Base-by-base conservation (phyloP, 768 basidiomycete species). In the Agrocybe pediades region DNA sequence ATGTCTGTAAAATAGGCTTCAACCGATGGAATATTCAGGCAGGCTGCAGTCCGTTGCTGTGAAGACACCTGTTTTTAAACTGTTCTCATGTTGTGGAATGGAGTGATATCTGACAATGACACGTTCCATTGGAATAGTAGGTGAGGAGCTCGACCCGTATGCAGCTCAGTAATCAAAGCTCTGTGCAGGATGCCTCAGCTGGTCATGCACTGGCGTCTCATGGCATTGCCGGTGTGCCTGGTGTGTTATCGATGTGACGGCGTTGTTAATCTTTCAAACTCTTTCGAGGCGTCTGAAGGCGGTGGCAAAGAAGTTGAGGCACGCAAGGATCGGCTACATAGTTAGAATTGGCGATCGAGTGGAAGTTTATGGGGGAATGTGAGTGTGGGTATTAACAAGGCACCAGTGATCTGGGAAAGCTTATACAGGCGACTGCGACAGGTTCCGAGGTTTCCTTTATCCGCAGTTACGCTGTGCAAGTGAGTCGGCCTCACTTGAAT, bases 341-440 rank as follows among this genome's bases (percentile, higher is more conserved):
- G 46, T 36, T 36, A 36, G 25, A 42, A 42, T 50, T 40, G 56
- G 50, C 51, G 51, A 62, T 62, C 61, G 55, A 62, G 54, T 52
- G 51, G 60, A 58, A 58, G 59, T 53, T 55, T 58, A 55, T 51
- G 55, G 55, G n/a, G 47, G 54, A 59, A 27, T 59, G 58, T 51
- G 26, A 53, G 47, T 57, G 58, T 57, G 51, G 46, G 58, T 59
- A 53, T 62, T 55, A 41, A 62, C 40, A 41, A 41, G 58, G 58
- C 54, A 58, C 61, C 53, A 55, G 44, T 59, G 57, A 59, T 59
- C 55, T 55, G 53, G 58, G 57, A 62, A 52, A 55, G 53, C 50
- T 54, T 49, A 51, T 46, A 46, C n/a, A n/a, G n/a, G n/a, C n/a
- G n/a, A n/a, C 27, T 56, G 40, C 44, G 50, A 52, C 46, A 52